Base-by-base conservation (phyloP, 2,329 filamentous ascomycete species). In the Ophiognomonia clavigignenti-juglandacearum region DNA sequence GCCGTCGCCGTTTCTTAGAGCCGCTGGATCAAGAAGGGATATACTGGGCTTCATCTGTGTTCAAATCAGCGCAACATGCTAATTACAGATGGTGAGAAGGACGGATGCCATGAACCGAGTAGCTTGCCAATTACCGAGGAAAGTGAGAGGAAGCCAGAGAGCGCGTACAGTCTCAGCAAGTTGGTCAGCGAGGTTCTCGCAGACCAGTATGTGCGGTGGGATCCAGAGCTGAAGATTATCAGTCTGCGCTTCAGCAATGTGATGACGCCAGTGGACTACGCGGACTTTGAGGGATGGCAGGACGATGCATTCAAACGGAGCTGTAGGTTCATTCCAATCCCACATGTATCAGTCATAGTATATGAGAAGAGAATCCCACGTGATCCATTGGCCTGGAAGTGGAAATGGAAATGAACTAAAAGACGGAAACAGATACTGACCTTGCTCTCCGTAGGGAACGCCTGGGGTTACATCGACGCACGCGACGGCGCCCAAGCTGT, bases 121-220 rank as follows among this genome's bases (percentile, higher is more conserved):
- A 34, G 39, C 34, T 22, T 51, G 24, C 48, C 48, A 14, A 41
- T 51, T 36, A 51, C 48, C 7, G 48, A 51, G 45, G 48, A 42
- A 20, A 39, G 42, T 38, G 48, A 51, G 48, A 39, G 49, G 8
- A 27, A 39, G 34, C 49, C 45, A 13, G 49, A 48, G 49, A 42
- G 40, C 31, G 49, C 49, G 18, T 48, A 52, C 42, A 48, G 45
- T 36, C 26, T 49, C 32, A 48, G 45, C 46, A 52, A 49, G 43
- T 43, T 52, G 13, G 36, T 49, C 1, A 42, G 49, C 13, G 49
- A 49, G 42, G 42, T 46, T 16, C 38, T 52, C 14, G 49, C 45
- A 2, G 49, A 49, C 18, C 48, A 51, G 48, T 51, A 42, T 35
- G 26, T 22, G 40, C 48, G 48, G 20, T 51, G 48, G 48, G 48